phyloP scores from a whole-genome alignment of 345 rosid species.

The Corchorus capsularis region DNA sequence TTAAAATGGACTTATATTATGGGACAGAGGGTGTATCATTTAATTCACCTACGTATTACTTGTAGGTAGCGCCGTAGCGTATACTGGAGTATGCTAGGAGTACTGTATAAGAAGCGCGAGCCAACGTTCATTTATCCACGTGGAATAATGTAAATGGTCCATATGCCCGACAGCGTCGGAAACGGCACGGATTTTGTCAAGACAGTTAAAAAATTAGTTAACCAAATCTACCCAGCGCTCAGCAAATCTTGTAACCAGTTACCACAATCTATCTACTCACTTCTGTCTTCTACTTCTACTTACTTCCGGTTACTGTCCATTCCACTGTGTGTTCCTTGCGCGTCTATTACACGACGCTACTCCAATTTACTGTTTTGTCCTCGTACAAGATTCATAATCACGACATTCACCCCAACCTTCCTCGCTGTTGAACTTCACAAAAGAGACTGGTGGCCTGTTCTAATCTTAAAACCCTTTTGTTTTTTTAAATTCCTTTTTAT shows the following conservation, averaged over 20 bases:
- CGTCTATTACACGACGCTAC: background rate
- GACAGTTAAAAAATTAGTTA: background rate
- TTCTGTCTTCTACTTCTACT: background rate
- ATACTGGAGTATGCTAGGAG: too few relatives aligned
- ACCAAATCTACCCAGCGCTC: too few relatives aligned
- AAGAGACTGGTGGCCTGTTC: background rate
- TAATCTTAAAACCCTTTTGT: constrained; percentile 5
- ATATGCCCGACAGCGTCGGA: background rate
- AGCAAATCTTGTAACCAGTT: background rate
- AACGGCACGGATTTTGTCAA: background rate
- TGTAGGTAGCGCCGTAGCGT: too few relatives aligned
- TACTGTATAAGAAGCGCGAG: background rate
- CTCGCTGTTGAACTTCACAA: background rate
- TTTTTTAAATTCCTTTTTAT: background rate
- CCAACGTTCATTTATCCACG: background rate
- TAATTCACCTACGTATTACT: too few relatives aligned
- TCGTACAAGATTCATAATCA: background rate
- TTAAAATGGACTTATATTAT: too few relatives aligned
- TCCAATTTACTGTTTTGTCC: background rate
- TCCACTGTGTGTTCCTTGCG: background rate
- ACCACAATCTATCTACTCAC: background rate
- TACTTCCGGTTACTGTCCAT: background rate
- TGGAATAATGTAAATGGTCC: background rate
- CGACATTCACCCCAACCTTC: background rate
- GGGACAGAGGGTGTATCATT: too few relatives aligned